A percentile compares a stretch with the other conserved stretches of the same genome.
These are phyloP conservation scores for Starmerella geochares DNA, from an alignment of 805 yeast genomes.

Conservation along the genomic window DNA sequence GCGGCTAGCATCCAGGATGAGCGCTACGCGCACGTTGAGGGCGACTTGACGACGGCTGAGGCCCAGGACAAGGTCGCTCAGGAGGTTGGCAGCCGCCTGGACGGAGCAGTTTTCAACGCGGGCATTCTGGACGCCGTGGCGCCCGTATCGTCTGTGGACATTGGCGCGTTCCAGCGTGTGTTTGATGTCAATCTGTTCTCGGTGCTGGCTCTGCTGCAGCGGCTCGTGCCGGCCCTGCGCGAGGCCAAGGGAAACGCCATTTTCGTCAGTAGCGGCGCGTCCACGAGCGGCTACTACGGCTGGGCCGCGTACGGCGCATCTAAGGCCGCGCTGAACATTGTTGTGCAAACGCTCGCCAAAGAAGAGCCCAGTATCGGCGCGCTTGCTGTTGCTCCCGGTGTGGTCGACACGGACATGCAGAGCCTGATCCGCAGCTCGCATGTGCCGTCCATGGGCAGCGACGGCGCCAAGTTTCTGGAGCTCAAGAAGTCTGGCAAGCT, in stretches of 20 bases:
- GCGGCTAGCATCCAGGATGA: constrained; percentile 33
- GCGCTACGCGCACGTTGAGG: constrained; percentile 34
- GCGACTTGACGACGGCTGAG: constrained; percentile 42
- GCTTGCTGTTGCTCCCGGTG: constrained; percentile 85
- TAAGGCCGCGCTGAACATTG: constrained; percentile 81
- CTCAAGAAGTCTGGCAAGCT: constrained; percentile 50
- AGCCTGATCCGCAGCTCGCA: constrained; percentile 55
- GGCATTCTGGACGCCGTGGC: constrained; percentile 72
- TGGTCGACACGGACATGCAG: constrained; percentile 89
- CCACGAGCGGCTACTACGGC: constrained; percentile 49
- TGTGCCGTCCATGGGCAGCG: constrained; percentile 51
- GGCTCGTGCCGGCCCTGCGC: constrained; percentile 42
- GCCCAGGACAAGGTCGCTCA: constrained; percentile 30
- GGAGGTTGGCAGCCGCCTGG: constrained; percentile 31
- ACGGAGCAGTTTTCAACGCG: constrained; percentile 53
- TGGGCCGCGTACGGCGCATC: constrained; percentile 92
- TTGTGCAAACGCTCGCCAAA: constrained; percentile 52
- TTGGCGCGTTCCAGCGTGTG: constrained; percentile 49
- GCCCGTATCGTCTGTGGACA: constrained; percentile 37
- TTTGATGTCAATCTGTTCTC: constrained; percentile 75
- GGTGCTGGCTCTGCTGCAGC: constrained; percentile 47
- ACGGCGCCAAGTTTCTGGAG: constrained; percentile 52
- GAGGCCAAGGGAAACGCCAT: constrained; percentile 51
- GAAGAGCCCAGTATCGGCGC: constrained; percentile 57
- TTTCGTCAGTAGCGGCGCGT: constrained; percentile 87